Percentiles rank a stretch among this genome's conserved stretches.
phyloP scores from a whole-genome alignment of 495 filamentous ascomycete genomes.

The Penicillium bialowiezense region DNA sequence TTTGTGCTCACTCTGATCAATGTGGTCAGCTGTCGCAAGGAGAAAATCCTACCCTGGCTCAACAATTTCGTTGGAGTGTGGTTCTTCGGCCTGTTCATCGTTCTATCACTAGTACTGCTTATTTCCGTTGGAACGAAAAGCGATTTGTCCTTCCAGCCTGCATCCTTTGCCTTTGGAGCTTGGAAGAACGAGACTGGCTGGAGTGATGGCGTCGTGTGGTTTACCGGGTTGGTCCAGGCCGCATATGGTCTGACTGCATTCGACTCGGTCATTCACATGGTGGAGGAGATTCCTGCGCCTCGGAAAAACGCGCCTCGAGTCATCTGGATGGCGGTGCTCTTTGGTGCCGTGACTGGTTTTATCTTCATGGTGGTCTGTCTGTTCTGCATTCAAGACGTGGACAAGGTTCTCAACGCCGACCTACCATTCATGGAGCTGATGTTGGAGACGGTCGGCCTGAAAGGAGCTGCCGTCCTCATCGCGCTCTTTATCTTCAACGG shows the following conservation, averaged over 20 bases:
- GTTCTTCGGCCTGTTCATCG: slow-evolving; percentile 42
- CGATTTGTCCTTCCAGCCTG: slow-evolving; percentile 39
- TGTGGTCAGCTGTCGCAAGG: slow-evolving; percentile 43
- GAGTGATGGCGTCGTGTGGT: slow-evolving; percentile 61
- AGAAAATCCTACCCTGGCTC: slow-evolving; percentile 41
- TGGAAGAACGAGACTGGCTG: slow-evolving; percentile 64
- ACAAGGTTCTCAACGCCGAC: slow-evolving; percentile 49
- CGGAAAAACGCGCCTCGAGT: slow-evolving; percentile 39
- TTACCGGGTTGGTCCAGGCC: slow-evolving; percentile 59
- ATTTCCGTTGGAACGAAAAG: slow-evolving; percentile 40
- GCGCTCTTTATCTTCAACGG: slow-evolving; percentile 51
- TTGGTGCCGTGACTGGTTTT: slow-evolving; percentile 60
- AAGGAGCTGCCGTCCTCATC: slow-evolving; percentile 36
- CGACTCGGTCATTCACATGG: slow-evolving; percentile 63
- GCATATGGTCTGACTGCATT: slow-evolving; percentile 61
- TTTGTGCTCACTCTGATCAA: slow-evolving; percentile 40
- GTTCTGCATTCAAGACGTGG: slow-evolving; percentile 67
- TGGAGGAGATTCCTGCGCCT: slow-evolving; percentile 47
- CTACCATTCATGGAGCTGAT: slow-evolving; percentile 48
- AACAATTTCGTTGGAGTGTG: slow-evolving; percentile 50
- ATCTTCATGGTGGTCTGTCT: slow-evolving; percentile 71
- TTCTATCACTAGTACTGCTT: slow-evolving; percentile 42
- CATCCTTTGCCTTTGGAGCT: slow-evolving; percentile 51
- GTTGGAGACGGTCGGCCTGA: slow-evolving; percentile 37
- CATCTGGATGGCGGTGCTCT: slow-evolving; percentile 41